A percentile compares a stretch with the other conserved stretches of the same genome.
phyloP scores from a whole-genome alignment of 768 basidiomycete species.

The Trametes coccinea region DNA sequence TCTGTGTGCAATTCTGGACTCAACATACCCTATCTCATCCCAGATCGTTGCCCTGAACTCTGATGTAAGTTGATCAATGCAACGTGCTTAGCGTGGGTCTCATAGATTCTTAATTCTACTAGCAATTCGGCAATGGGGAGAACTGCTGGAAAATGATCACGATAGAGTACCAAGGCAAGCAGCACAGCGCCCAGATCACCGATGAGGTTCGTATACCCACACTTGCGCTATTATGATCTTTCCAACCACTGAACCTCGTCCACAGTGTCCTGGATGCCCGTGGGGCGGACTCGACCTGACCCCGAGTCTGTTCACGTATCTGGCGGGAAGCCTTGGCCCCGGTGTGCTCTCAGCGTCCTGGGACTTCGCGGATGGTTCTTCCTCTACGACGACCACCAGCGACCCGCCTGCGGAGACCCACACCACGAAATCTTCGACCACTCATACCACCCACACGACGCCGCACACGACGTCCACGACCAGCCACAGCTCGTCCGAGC shows the following conservation, averaged over 20 bases:
- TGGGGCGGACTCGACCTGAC: conserved; percentile 68
- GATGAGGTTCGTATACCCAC: conserved; percentile 36
- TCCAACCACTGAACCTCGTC: too few species aligned
- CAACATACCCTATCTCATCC: not conserved
- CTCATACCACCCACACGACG: not conserved
- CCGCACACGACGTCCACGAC: not conserved
- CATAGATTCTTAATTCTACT: not conserved
- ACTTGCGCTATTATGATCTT: not conserved
- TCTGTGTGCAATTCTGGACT: not conserved
- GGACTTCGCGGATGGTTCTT: conserved; percentile 47
- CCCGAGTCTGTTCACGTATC: conserved; percentile 60
- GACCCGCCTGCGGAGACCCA: conserved; percentile 2
- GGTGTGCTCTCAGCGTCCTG: conserved; percentile 66
- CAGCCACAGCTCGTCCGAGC: too few species aligned
- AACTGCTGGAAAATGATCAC: conserved; percentile 62
- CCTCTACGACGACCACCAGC: not conserved
- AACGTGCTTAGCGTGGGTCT: too few species aligned
- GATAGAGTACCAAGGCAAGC: conserved; percentile 59
- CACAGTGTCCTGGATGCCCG: conserved; percentile 65
- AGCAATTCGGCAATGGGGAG: conserved; percentile 56
- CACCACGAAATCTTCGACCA: not conserved
- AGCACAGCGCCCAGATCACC: conserved; percentile 54
- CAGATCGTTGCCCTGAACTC: conserved; percentile 54
- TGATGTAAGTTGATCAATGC: conserved; percentile 18
- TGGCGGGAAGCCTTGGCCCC: conserved; percentile 46